Evolutionary conservation across 768 basidiomycete genomes (phyloP).

Genomic region (Harrya chromipes): DNA sequence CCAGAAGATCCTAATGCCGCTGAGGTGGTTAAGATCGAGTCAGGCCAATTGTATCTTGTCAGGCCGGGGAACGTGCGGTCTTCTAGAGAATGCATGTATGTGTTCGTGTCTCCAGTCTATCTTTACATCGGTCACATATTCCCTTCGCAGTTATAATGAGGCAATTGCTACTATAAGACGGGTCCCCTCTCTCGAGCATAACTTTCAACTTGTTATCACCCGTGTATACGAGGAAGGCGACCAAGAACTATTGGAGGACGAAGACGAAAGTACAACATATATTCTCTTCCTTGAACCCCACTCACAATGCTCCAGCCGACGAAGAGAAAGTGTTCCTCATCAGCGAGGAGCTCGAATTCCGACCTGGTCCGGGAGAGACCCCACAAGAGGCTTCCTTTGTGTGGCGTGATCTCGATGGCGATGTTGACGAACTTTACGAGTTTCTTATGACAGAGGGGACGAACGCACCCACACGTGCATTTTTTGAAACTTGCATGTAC

Average conservation of each 20-base stretch:
- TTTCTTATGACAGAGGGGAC: conserved; percentile 82
- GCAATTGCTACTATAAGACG: conserved; percentile 93
- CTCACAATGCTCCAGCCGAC: conserved; percentile 56
- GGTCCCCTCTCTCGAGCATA: conserved; percentile 70
- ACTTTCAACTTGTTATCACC: conserved; percentile 92
- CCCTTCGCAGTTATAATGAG: conserved; percentile 75
- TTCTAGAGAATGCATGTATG: conserved; percentile 96
- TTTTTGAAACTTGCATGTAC: conserved; percentile 94
- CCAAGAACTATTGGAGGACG: conserved; percentile 90
- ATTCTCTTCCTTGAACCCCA: neutral
- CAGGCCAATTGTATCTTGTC: conserved; percentile 88
- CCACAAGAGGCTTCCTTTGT: conserved; percentile 79
- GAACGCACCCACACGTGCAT: conserved; percentile 70
- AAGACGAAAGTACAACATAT: conserved; percentile 73
- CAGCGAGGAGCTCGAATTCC: conserved; percentile 86
- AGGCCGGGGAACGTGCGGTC: conserved; percentile 89
- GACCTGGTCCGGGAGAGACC: conserved; percentile 62
- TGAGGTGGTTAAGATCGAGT: conserved; percentile 92
- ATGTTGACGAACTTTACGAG: conserved; percentile 91
- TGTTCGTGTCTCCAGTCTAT: neutral
- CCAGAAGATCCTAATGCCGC: conserved; percentile 91
- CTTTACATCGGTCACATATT: conserved; percentile 1
- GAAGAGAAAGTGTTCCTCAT: conserved; percentile 93
- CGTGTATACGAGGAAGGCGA: conserved; percentile 97
- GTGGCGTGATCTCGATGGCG: conserved; percentile 91